Evolutionary conservation across 1,284 basidiomycete species (phyloP).

Genomic region (Grifola frondosa): DNA sequence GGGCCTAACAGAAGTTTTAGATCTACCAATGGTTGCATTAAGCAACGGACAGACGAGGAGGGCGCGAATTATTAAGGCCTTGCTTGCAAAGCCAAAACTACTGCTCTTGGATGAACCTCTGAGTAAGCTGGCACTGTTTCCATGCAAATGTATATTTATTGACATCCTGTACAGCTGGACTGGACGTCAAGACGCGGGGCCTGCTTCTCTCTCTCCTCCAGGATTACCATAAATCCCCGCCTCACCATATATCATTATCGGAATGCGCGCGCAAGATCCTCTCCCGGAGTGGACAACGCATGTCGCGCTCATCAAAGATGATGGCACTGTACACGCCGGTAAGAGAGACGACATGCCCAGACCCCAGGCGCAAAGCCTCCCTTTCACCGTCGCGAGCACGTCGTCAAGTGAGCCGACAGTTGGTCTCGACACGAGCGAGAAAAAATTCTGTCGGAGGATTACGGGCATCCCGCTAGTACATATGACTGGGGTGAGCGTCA

Average conservation of each 20-base stretch:
- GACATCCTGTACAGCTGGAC: constrained; percentile 53
- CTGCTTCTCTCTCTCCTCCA: constrained; percentile 60
- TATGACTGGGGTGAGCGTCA: constrained; percentile 19
- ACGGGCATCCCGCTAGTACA: constrained; percentile 17
- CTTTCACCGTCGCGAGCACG: constrained; percentile 1
- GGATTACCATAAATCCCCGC: constrained; percentile 49
- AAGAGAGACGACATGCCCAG: constrained; percentile 24
- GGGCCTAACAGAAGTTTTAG: constrained; percentile 62
- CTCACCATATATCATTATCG: constrained; percentile 60
- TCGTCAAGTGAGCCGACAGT: neutral
- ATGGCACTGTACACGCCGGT: constrained; percentile 30
- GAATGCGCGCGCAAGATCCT: constrained; percentile 78
- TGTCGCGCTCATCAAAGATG: constrained; percentile 56
- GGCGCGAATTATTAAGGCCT: constrained; percentile 79
- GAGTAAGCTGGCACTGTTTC: too few species aligned
- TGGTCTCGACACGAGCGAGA: constrained; percentile 2
- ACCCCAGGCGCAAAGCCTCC: too few species aligned
- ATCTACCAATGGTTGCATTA: constrained; percentile 79
- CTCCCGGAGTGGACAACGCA: constrained; percentile 85
- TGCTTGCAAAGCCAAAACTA: constrained; percentile 70
- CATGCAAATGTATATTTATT: constrained; percentile 13
- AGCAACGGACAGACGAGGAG: constrained; percentile 92
- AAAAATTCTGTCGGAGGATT: too few species aligned
- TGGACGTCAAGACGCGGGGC: constrained; percentile 63
- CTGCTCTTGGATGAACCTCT: constrained; percentile 86